Conservation (phyloP, 2,329 filamentous ascomycete species). For the Monosporascus sp. region DNA sequence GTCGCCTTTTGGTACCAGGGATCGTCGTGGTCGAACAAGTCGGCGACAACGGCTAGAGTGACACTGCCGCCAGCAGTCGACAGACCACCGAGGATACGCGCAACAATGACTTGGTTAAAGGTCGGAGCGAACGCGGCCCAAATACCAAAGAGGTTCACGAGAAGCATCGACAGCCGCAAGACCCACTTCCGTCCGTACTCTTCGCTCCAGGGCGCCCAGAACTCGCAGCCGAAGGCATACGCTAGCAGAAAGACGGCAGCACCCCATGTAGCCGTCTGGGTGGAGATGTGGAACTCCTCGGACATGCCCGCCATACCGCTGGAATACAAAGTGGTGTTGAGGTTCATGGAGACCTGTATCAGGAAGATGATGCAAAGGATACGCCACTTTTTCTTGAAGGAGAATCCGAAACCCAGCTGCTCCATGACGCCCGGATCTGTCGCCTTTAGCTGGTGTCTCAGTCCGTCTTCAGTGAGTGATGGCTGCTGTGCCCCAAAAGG, state of each 20-base stretch:
- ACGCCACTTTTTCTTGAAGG: slow-evolving; percentile 59
- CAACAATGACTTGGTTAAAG: slow-evolving; percentile 62
- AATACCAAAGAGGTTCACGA: slow-evolving; percentile 72
- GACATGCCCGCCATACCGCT: slow-evolving; percentile 60
- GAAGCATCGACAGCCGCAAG: slow-evolving; percentile 62
- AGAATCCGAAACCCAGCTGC: slow-evolving; percentile 55
- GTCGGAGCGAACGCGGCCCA: slow-evolving; percentile 66
- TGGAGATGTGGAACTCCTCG: slow-evolving; percentile 59
- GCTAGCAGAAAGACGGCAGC: slow-evolving; percentile 71
- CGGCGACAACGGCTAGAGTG: slow-evolving; percentile 66
- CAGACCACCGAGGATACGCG: slow-evolving; percentile 62
- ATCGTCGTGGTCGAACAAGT: slow-evolving; percentile 62
- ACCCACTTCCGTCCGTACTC: slow-evolving; percentile 73
- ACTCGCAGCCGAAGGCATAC: slow-evolving; percentile 79
- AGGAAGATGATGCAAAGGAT: slow-evolving; percentile 63
- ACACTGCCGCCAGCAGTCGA: slow-evolving; percentile 66
- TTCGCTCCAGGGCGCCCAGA: slow-evolving; percentile 82
- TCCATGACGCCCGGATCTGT: neutral
- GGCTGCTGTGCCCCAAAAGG: too few species aligned
- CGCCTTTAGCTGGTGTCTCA: neutral
- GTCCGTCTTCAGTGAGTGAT: too few species aligned
- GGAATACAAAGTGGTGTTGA: slow-evolving; percentile 68
- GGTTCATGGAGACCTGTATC: slow-evolving; percentile 70
- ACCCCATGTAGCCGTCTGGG: slow-evolving; percentile 62
- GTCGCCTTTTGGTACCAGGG: slow-evolving; percentile 62